phyloP scores from a whole-genome alignment of 1,139 yeast species.

The Nakaseomyces delphensis region DNA sequence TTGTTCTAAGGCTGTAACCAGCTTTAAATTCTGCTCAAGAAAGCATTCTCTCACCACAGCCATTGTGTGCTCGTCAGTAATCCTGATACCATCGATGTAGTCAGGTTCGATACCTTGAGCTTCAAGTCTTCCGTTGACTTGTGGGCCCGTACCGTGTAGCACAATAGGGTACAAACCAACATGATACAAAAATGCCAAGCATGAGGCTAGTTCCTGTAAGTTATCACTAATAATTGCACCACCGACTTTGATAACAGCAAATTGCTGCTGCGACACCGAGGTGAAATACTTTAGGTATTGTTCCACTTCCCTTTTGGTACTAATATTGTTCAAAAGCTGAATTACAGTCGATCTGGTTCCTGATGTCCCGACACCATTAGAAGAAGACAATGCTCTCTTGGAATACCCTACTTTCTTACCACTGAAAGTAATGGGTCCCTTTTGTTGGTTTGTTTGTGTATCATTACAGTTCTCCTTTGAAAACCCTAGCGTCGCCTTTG shows the following conservation, averaged over 20 bases:
- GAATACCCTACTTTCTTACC: conserved; percentile 24
- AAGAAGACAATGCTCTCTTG: conserved; percentile 20
- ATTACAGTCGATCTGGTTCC: conserved; percentile 85
- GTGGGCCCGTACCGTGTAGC: conserved; percentile 98
- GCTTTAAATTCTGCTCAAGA: conserved; percentile 84
- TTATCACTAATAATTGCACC: conserved; percentile 98
- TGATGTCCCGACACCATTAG: conserved; percentile 25
- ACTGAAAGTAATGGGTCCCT: conserved; percentile 2
- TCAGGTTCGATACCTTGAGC: conserved; percentile 94
- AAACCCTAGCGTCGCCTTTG: conserved; percentile 1
- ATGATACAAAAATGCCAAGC: conserved; percentile 91
- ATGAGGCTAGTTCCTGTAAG: conserved; percentile 84
- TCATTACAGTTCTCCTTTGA: conserved; percentile 1
- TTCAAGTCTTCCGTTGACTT: conserved; percentile 86
- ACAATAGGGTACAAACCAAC: conserved; percentile 96
- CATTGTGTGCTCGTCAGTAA: conserved; percentile 93
- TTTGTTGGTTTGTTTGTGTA: not conserved
- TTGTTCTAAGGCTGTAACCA: conserved; percentile 91
- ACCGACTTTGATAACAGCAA: conserved; percentile 97
- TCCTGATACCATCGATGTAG: conserved; percentile 92
- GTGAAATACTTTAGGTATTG: conserved; percentile 94
- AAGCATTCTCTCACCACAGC: conserved; percentile 91
- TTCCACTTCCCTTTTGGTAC: conserved; percentile 95
- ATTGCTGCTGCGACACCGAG: conserved; percentile 90
- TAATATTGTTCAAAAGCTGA: conserved; percentile 87